phyloP scores from a whole-genome alignment of 75 land plant genomes.

The Pinus tabuliformis region DNA sequence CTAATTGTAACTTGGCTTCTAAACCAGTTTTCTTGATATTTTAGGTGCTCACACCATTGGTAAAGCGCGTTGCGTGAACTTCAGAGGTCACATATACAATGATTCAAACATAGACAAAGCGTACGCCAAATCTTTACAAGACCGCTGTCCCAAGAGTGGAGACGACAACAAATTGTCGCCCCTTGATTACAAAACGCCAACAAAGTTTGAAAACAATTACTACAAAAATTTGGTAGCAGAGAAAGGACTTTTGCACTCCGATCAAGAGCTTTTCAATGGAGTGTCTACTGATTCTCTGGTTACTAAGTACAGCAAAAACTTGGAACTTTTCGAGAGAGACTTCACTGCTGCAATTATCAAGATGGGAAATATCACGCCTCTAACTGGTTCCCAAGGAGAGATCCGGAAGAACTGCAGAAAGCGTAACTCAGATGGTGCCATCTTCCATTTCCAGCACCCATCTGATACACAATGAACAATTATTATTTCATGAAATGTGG shows the following conservation, averaged over 20 bases:
- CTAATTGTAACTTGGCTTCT: too few relatives aligned
- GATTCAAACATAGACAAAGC: constrained; percentile 18
- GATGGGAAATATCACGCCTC: constrained; percentile 32
- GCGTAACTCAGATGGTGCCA: background rate
- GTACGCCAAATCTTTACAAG: constrained; percentile 4
- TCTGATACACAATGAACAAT: too few relatives aligned
- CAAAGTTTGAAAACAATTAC: constrained; percentile 41
- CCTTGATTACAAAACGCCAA: constrained; percentile 40
- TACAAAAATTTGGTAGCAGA: constrained; percentile 32
- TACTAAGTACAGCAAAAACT: constrained; percentile 5
- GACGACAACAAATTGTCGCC: constrained; percentile 32
- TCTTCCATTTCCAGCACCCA: too few relatives aligned
- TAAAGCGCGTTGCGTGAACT: background rate
- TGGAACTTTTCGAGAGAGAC: constrained; percentile 16
- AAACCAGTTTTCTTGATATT: too few relatives aligned
- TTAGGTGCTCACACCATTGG: constrained; percentile 5
- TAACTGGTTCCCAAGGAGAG: constrained; percentile 17
- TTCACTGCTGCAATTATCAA: constrained; percentile 26
- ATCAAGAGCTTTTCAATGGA: constrained; percentile 42
- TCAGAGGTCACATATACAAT: background rate
- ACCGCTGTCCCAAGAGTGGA: constrained; percentile 19
- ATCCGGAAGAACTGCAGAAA: constrained; percentile 36
- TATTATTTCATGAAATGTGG: too few relatives aligned
- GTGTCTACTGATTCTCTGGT: constrained; percentile 26
- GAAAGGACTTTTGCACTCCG: constrained; percentile 56